Base-by-base conservation (phyloP, 331 rosid genomes). In the Saraca asoca region DNA sequence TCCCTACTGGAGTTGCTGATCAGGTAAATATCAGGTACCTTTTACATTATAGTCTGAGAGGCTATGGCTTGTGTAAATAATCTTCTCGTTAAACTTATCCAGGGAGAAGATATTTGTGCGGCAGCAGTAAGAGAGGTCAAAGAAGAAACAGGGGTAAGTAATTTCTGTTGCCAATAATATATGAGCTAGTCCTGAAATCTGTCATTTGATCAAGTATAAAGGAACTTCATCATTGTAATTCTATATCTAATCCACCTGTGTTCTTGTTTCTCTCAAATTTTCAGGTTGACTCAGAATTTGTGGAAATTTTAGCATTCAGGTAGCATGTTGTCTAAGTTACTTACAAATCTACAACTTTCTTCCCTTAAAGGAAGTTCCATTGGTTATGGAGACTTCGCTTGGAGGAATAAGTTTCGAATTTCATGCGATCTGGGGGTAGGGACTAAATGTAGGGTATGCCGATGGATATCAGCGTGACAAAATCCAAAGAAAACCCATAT, bases 61-160 rank as follows among this genome's bases (percentile, higher is more conserved):
- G 54, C 58, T 65, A 52, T 64, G 51, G 24, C 14, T 13, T 20
- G 24, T 51, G 11, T 67, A 49, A 60, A 42, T 57, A 68, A 56
- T 70, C 62, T 69, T 41, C 57, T 72, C 29, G 55, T 63, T 43
- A 61, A 54, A 41, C 60, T 53, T 71, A 14, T 62, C 2, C 78
- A 93, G 96, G 98, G 94, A 14, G 96, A 89, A 84, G 91, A 92
- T 58, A 82, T 93, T 42, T 70, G 64, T 74, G 87, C 31, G 73
- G 94, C 96, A 60, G 95, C 89, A 17, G 85, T 69, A 51, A 84
- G 96, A 81, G 94, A 93, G 75, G 98, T 84, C 58, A 87, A 79
- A 79, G 96, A 93, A 84, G 98, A 93, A 81, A 90, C 96, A 37
- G 91, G 91, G 58, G 98, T 93, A 68, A 87, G 95, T 74, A 46